Evolutionary conservation across 2,329 filamentous ascomycete genomes (phyloP), one percentile per base, ranked within the genome.

Genomic region (Colletotrichum endophyticum): DNA sequence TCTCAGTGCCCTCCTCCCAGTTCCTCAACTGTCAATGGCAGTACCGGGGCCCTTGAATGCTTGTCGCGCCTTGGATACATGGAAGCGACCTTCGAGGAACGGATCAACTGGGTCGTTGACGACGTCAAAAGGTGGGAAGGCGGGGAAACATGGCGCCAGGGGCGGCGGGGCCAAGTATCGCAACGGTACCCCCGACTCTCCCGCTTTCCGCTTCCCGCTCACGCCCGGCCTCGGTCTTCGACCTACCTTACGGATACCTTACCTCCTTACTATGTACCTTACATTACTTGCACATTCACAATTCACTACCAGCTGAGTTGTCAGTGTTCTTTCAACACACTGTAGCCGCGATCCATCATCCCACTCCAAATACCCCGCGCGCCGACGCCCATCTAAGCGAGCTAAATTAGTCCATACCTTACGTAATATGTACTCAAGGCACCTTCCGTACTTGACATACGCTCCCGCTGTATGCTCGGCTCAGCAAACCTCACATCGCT

Each of bases 361-460:
- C 36, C n/a, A 19, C 11, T 44, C 61, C 32, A 61, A 69, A 62
- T 19, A 61, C 44, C 16, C 16, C 28, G 27, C 57, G 63, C 69
- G 74, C 74, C 70, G 66, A 39, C 32, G 27, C 16, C 64, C 57
- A 27, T 63, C 30, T 44, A 66, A 76, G 73, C 69, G 49, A 73
- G 53, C 39, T 12, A n/a, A n/a, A 6, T n/a, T 44, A n/a, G 19
- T n/a, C 39, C 39, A 19, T 44, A 44, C 39, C 19, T 19, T 44
- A 44, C 9, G 19, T n/a, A 44, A 11, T n/a, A n/a, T 11, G 9
- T 44, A n/a, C 39, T 44, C 39, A n/a, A 44, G 19, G 19, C 39
- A 44, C 39, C 39, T 44, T 44, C 39, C 39, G 12, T 44, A 44
- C 39, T 44, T 44, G 8, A 19, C 36, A 39, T 39, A 39, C 16